Base-by-base conservation (phyloP, 331 rosid species). In the Dryas integrifolia region DNA sequence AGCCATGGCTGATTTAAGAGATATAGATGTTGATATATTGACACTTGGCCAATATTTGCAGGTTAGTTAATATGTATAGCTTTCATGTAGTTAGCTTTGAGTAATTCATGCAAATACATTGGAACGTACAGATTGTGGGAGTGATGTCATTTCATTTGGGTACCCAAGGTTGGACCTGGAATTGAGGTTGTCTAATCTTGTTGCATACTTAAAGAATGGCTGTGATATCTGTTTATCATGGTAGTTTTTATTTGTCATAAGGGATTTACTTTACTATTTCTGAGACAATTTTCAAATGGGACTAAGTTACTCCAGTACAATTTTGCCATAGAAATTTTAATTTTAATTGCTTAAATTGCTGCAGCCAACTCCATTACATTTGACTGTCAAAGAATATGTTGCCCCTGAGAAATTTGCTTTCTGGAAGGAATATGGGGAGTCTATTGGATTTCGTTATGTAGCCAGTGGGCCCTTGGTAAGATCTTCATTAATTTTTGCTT, bases 401-500 rank as follows among this genome's bases (percentile, higher is more conserved):
- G 74, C 90, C 13, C 96, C 97, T 44, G 96, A 91, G 77, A 94
- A 91, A 79, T 94, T 91, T 76, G 84, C 79, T 58, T 89, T 86
- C 76, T 94, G 97, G 98, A 94, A 89, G 82, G 95, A 89, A 84
- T 89, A 89, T 6, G 97, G 97, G 12, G 98, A 93, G 83, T 91
- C 98, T 46, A 89, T 89, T 43, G 98, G 98, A 75, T 93, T 93
- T 58, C 91, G 98, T 24, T 93, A 91, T 39, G 95, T 93, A 49
- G 98, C 98, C 70, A 91, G 97, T 69, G 97, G 96, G n/a, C 97
- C 97, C 35, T 77, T 93, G 97, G 97, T 93, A 80, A 81, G 92
- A 79, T 85, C 69, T 69, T 53, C 61, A 16, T 76, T 51, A 18
- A 16, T 26, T 49, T 63, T 39, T 58, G 65, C 48, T 51, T 15